These are phyloP conservation scores for Micromonas pusilla DNA, from an alignment of 139 green algal genomes.

Conservation along the genomic window DNA sequence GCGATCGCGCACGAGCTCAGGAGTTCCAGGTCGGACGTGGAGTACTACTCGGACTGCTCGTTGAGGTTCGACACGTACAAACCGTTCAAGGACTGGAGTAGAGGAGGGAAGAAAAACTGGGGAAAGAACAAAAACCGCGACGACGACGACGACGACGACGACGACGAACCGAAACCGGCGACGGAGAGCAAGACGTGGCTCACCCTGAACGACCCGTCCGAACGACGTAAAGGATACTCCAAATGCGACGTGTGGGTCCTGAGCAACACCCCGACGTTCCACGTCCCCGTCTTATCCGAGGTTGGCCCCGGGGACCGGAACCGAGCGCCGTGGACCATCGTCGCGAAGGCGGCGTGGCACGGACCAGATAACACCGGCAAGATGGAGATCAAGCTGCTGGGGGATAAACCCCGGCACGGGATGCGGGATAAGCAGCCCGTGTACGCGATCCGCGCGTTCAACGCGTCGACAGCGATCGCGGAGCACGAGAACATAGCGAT, in stretches of 20 bases:
- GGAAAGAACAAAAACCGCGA: not conserved
- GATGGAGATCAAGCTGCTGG: conserved; percentile 17
- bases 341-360: conserved; percentile 22
- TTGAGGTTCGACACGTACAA: not conserved
- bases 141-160: not conserved
- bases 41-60: not conserved
- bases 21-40: not conserved
- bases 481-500: not conserved
- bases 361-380: conserved; percentile 13
- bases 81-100: no score
- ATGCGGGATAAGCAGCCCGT: not conserved
- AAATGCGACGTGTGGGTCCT: conserved; percentile 20
- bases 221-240: not conserved
- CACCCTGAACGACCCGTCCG: not conserved
- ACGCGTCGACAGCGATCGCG: not conserved
- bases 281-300: not conserved
- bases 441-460: not conserved
- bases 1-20: not conserved
- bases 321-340: not conserved
- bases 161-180: not conserved
- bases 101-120: not conserved
- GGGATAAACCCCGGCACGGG: not conserved
- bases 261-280: not conserved
- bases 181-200: not conserved
- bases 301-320: not conserved